phyloP scores from a whole-genome alignment of 495 filamentous ascomycete species.

The Xylaria longipes region DNA sequence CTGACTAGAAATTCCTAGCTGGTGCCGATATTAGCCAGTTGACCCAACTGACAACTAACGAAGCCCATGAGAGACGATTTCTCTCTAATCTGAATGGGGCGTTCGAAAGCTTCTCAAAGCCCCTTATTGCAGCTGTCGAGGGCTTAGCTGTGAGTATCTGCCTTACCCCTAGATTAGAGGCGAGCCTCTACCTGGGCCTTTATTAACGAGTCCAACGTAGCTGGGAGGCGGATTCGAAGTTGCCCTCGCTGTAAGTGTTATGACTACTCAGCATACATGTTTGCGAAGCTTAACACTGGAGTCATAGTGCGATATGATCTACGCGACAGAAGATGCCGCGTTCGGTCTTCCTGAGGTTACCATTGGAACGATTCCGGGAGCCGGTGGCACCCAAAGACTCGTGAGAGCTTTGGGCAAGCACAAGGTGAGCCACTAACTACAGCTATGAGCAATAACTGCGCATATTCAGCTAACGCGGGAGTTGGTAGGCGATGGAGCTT shows the following conservation, averaged over 20 bases:
- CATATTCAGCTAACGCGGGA: conserved; percentile 52
- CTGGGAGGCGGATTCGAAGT: conserved; percentile 48
- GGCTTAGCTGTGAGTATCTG: conserved; percentile 40
- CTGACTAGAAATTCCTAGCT: conserved; percentile 33
- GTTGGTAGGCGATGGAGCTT: conserved; percentile 80
- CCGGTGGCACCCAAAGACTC: conserved; percentile 52
- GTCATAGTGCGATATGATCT: conserved; percentile 50
- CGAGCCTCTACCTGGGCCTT: background rate
- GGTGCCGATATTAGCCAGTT: conserved; percentile 50
- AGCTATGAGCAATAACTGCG: background rate
- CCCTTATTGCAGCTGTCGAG: conserved; percentile 45
- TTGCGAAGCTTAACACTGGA: background rate
- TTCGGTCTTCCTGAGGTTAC: conserved; percentile 54
- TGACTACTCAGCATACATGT: background rate
- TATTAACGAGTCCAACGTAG: conserved; percentile 25
- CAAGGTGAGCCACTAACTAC: conserved; percentile 32
- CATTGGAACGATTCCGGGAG: conserved; percentile 52
- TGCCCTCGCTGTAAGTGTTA: conserved; percentile 38
- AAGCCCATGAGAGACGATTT: conserved; percentile 39
- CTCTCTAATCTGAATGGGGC: conserved; percentile 45
- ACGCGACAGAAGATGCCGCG: conserved; percentile 37
- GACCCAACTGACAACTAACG: conserved; percentile 36
- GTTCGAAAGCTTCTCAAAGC: conserved; percentile 41
- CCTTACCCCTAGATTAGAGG: background rate
- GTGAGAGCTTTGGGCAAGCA: conserved; percentile 48